Percentiles rank a stretch among this genome's conserved stretches.
Evolutionary conservation across 2,329 filamentous ascomycete genomes (phyloP).

Genomic region (Alternaria hordeiaustralica): DNA sequence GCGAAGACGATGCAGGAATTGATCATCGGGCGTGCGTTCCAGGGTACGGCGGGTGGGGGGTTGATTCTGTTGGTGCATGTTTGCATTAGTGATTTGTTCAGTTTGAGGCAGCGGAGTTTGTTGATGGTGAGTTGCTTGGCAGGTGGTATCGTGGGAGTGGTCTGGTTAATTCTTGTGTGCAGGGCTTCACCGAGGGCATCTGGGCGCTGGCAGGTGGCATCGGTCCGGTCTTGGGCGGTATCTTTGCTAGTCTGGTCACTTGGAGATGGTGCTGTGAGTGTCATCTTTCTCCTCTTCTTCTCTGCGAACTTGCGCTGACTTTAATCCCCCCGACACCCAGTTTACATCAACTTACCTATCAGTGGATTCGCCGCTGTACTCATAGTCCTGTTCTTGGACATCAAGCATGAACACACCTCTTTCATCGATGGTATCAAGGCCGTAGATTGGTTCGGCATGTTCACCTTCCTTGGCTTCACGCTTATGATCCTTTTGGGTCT

Average conservation of each 20-base stretch:
- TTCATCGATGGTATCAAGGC: constrained; percentile 57
- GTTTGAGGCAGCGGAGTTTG: constrained; percentile 58
- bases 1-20: constrained; percentile 65
- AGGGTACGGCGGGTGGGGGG: constrained; percentile 69
- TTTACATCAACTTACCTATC: constrained; percentile 64
- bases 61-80: constrained; percentile 68
- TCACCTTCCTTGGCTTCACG: constrained; percentile 59
- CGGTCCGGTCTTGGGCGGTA: constrained; percentile 62
- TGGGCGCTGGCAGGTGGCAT: constrained; percentile 63
- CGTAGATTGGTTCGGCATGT: constrained; percentile 62
- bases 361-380: constrained; percentile 57
- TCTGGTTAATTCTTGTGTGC: neutral
- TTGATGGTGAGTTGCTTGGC: constrained; percentile 45
- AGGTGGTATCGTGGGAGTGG: neutral
- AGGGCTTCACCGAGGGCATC: constrained; percentile 58
- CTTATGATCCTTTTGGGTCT: constrained; percentile 61
- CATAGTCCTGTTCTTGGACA: constrained; percentile 60
- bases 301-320: neutral
- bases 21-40: constrained; percentile 65
- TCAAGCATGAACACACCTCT: constrained; percentile 61
- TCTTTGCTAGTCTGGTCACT: constrained; percentile 53
- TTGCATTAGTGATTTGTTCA: constrained; percentile 68
- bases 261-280: constrained; percentile 61
- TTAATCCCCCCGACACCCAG: constrained; percentile 19
- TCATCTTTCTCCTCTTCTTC: neutral